Base-by-base conservation (phyloP, 495 filamentous ascomycete species). In the Letharia columbiana region DNA sequence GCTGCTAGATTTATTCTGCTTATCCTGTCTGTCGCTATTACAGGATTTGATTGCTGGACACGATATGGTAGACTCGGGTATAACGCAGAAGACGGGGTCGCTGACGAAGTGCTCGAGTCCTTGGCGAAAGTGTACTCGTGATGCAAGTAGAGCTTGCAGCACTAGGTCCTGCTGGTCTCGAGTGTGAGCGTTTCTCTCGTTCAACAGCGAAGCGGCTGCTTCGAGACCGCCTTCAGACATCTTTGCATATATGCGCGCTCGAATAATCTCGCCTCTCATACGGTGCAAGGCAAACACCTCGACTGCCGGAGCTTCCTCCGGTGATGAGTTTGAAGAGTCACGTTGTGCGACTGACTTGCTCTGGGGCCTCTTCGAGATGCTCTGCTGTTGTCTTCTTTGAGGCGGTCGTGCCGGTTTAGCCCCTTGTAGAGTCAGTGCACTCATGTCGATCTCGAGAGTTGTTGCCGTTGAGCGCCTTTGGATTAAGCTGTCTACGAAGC, bases 21-120 rank as follows among this genome's bases (percentile, higher is more conserved):
- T 28, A 1, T 49, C 50, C 41, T 60, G 41, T 5, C 39, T 35
- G 31, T 59, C 52, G 15, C 10, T 39, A 18, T 20, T 1, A 37
- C n/a, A 49, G 2, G 44, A 44, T 20, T 23, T 62, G 44, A 91
- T 77, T 5, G 89, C 86, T 12, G 91, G 91, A 66, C 91, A 83
- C 0, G 89, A 91, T 42, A 94, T 88, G 7, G 91, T 96, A 9
- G 94, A 98, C 67, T 98, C 94, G 11, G 91, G 89, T 35, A 98
- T 80, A 23, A 92, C 86, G 49, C 89, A 94, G 73, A 92, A 96
- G 2, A 92, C 87, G 13, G 92, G 87, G 77, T 98, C 91, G 5
- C 82, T 79, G 18, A 84, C 80, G 76, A 98, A 86, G 60, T 86
- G 80, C 28, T 86, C 84, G 68, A 88, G 74, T 62, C 83, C 87